Conservation (phyloP, 177 flowering plant genomes). For the Vitis hybrid region DNA sequence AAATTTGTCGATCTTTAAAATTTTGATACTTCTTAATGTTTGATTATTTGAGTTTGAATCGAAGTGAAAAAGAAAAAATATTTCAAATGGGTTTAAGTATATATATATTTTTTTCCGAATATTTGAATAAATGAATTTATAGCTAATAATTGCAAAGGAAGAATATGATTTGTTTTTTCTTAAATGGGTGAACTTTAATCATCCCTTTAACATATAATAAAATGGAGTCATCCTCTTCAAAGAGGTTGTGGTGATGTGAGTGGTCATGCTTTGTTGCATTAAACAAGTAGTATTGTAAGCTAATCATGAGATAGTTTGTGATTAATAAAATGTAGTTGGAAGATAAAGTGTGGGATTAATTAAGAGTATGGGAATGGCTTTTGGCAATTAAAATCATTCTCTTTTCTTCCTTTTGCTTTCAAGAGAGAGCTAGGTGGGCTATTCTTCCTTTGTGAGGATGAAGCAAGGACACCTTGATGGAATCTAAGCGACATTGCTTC, state of each 20-base stretch:
- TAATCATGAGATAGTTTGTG: neutral
- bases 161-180: neutral
- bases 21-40: too few species aligned
- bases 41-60: too few species aligned
- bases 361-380: constrained; percentile 3
- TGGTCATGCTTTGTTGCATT: constrained; percentile 2
- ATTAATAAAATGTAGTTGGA: constrained; percentile 2
- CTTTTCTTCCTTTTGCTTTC: constrained; percentile 3
- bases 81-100: too few species aligned
- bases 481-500: constrained; percentile 19
- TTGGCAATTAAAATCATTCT: neutral
- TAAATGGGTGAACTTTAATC: neutral
- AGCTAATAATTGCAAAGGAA: too few species aligned
- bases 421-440: constrained; percentile 12
- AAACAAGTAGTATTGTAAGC: constrained; percentile 1
- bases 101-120: too few species aligned
- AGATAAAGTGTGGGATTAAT: constrained; percentile 7
- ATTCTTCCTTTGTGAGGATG: neutral
- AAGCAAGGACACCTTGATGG: constrained; percentile 21
- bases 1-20: too few species aligned
- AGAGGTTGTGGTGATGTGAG: neutral
- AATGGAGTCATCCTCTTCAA: neutral
- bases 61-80: too few species aligned
- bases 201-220: neutral
- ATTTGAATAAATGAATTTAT: too few species aligned